Percentiles rank a stretch among this genome's conserved stretches.
These are phyloP conservation scores for Candida coleopterorum DNA, from an alignment of 805 yeast species.

Conservation along the genomic window DNA sequence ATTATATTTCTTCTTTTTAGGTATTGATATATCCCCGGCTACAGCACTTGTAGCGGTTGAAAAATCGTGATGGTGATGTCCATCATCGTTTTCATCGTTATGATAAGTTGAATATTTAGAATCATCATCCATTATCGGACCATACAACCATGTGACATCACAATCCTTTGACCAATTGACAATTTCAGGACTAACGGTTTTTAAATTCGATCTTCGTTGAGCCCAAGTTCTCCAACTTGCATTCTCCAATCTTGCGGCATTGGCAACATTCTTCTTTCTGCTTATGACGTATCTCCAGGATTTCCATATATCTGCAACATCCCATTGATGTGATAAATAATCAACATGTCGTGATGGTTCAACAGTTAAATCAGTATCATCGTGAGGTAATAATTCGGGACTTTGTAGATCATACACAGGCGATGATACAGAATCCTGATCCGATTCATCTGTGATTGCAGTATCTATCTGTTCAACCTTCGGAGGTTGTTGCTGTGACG, in stretches of 20 bases:
- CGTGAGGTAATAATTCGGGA: slow-evolving; percentile 51
- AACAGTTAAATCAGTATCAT: slow-evolving; percentile 72
- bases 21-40: slow-evolving; percentile 42
- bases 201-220: slow-evolving; percentile 58
- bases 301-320: slow-evolving; percentile 84
- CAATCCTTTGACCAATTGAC: slow-evolving; percentile 96
- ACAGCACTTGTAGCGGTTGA: slow-evolving; percentile 37
- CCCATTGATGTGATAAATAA: slow-evolving; percentile 94
- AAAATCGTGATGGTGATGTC: slow-evolving; percentile 9
- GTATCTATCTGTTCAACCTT: neutral
- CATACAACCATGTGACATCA: slow-evolving; percentile 97
- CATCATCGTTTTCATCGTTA: slow-evolving; percentile 6
- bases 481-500: slow-evolving; percentile 1
- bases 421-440: slow-evolving; percentile 5
- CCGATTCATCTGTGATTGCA: neutral
- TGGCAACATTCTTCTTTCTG: slow-evolving; percentile 77
- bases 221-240: slow-evolving; percentile 97
- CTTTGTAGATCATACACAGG: slow-evolving; percentile 6
- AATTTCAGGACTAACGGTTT: slow-evolving; percentile 84
- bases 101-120: neutral
- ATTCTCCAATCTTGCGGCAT: slow-evolving; percentile 38
- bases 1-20: slow-evolving; percentile 20
- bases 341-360: slow-evolving; percentile 92
- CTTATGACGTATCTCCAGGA: slow-evolving; percentile 93
- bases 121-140: slow-evolving; percentile 54